These are phyloP conservation scores for Noccaea bulbosa DNA, from an alignment of 345 rosid species.

Conservation along the genomic window DNA sequence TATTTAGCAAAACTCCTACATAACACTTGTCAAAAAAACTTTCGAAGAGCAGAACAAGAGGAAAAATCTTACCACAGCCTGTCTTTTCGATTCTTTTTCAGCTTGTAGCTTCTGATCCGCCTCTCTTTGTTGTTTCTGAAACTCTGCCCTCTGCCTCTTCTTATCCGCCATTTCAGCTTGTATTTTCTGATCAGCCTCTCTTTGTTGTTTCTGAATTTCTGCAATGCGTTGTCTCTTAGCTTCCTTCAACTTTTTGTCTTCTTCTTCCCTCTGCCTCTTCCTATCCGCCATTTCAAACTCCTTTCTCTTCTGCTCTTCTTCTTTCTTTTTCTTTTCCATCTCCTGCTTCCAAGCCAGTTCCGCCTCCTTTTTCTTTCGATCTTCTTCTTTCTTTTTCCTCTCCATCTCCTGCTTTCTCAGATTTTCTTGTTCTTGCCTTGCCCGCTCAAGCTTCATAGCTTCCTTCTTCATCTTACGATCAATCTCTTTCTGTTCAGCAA, in stretches of 20 bases:
- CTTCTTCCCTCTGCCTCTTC: conserved; percentile 58
- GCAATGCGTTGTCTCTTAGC: conserved; percentile 70
- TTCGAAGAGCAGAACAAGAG: conserved; percentile 25
- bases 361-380: conserved; percentile 72
- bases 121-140: conserved; percentile 55
- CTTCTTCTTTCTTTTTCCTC: conserved; percentile 80
- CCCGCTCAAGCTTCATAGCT: conserved; percentile 78
- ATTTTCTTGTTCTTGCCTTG: conserved; percentile 71
- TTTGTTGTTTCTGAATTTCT: conserved; percentile 59
- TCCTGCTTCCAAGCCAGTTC: conserved; percentile 77
- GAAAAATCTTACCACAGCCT: conserved; percentile 50
- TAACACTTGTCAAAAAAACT: conserved; percentile 1
- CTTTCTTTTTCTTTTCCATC: conserved; percentile 80
- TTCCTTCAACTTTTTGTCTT: conserved; percentile 50
- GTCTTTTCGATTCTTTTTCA: conserved; percentile 51
- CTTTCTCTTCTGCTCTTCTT: conserved; percentile 66
- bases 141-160: conserved; percentile 63
- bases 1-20: conserved; percentile 1
- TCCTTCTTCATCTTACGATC: conserved; percentile 86
- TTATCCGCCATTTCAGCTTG: conserved; percentile 51
- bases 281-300: conserved; percentile 54
- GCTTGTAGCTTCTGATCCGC: conserved; percentile 49
- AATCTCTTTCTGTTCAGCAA: conserved; percentile 82
- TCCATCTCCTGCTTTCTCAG: conserved; percentile 64
- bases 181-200: conserved; percentile 43